Percentiles rank a stretch among this genome's conserved stretches.
Conservation (phyloP, 441 rosid species). For the Melastoma candidum region DNA sequence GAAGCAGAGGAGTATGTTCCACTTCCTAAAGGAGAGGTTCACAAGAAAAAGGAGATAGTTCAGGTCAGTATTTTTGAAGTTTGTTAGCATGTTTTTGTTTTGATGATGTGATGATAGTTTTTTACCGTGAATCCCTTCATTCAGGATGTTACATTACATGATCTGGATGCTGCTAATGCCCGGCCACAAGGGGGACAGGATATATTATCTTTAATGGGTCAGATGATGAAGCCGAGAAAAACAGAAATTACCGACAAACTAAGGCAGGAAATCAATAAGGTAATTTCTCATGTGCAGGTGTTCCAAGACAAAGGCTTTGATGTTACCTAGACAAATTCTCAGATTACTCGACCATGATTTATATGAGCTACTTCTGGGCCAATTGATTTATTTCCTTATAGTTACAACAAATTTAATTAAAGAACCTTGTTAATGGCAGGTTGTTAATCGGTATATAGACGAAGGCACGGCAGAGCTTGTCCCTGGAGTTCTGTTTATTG, state of each 20-base stretch:
- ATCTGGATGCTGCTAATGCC: constrained; percentile 98
- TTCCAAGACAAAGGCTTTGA: too few relatives aligned
- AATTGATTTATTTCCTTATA: too few relatives aligned
- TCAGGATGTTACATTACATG: constrained; percentile 97
- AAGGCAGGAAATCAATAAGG: constrained; percentile 97
- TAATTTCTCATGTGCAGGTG: constrained; percentile 6
- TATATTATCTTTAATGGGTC: constrained; percentile 92
- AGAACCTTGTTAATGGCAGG: constrained; percentile 34
- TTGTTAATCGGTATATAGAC: constrained; percentile 87
- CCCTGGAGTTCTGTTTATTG: constrained; percentile 92
- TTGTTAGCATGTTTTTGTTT: neutral
- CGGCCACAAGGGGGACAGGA: constrained; percentile 99
- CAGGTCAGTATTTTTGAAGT: constrained; percentile 43
- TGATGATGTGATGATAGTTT: neutral
- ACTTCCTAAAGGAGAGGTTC: constrained; percentile 97
- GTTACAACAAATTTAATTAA: neutral
- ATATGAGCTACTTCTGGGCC: too few relatives aligned
- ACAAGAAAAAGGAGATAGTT: constrained; percentile 96
- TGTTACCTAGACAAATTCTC: too few relatives aligned
- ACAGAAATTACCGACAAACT: constrained; percentile 93
- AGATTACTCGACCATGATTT: too few relatives aligned
- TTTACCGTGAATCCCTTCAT: neutral
- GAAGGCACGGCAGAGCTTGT: constrained; percentile 94
- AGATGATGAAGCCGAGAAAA: constrained; percentile 97
- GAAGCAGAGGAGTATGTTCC: constrained; percentile 99